Evolutionary conservation across 331 rosid genomes (phyloP), one percentile per base, ranked within the genome.

Genomic region (Rhamnella rubrinervis): DNA sequence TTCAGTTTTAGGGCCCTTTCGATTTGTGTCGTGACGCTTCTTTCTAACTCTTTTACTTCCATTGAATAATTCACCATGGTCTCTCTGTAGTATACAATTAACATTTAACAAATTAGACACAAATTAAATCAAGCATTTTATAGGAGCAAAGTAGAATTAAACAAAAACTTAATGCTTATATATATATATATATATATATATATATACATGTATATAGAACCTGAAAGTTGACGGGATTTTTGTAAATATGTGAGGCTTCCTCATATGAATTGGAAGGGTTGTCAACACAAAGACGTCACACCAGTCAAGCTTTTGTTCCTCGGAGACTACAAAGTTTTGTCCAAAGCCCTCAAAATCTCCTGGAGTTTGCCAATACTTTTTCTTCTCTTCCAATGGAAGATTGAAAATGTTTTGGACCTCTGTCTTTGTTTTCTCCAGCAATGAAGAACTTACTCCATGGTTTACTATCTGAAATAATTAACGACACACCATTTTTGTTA

Each of bases 241-340:
- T 35, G 75, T 65, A 37, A 75, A 56, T 49, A 75, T 25, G 53
- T 62, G 75, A 38, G 80, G 55, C 17, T 23, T 69, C 31, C 31
- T 26, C 31, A 26, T 26, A 46, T 55, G 41, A 35, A 69, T 60
- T 8, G 80, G 80, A 53, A 40, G 70, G 14, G 80, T 75, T 4
- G 66, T 63, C 28, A 75, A 4, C 65, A 62, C 12, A 65, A 75
- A 75, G 14, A 63, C 31, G 50, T 75, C 80, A 55, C 21, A 31
- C 75, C 75, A 75, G 35, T 75, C 80, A 20, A 75, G 75, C 63
- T 46, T 75, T 75, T 68, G 80, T 20, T 75, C 70, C 51, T 75
- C 80, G 15, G 79, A 75, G 25, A 67, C 35, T 7, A 75, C 79
- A 50, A 75, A 75, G 52, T 67, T 58, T 38, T 75, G 80, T 19